Conservation (phyloP, 2,329 filamentous ascomycete genomes). For the Fusarium goolgardi region DNA sequence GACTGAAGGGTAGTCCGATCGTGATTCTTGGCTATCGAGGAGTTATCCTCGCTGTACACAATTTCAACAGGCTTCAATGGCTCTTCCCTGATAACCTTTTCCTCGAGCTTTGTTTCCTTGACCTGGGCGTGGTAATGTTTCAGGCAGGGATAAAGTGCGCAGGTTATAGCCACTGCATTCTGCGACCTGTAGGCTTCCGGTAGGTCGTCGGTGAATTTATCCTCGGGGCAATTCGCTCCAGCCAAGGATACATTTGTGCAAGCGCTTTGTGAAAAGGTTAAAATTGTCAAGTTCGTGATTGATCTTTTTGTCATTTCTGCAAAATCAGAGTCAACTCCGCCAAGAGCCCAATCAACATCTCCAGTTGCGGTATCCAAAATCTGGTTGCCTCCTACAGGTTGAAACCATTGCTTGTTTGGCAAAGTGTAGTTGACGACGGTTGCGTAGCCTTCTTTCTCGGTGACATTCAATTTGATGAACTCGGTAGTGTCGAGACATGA, state of each 20-base stretch:
- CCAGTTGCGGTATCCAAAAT: background rate
- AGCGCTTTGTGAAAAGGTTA: background rate
- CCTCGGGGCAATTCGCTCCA: background rate
- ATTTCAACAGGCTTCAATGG: background rate
- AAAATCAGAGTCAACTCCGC: background rate
- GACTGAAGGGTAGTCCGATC: background rate
- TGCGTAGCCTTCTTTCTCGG: accelerated
- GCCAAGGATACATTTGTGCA: background rate
- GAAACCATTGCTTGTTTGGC: background rate
- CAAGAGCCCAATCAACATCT: conserved; percentile 6
- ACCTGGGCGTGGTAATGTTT: conserved; percentile 13
- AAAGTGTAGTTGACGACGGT: background rate
- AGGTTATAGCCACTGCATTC: background rate
- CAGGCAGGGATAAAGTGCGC: conserved; percentile 11
- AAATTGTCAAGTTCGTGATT: conserved; percentile 3
- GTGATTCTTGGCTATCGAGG: accelerated
- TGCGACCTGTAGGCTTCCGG: accelerated
- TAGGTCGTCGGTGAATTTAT: background rate
- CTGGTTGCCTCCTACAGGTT: accelerated
- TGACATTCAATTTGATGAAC: background rate
- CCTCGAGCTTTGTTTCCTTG: background rate
- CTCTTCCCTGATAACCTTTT: background rate
- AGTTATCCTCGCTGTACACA: background rate
- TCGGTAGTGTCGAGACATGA: conserved; percentile 3
- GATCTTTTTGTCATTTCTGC: background rate